Base-by-base conservation (phyloP, 2,329 filamentous ascomycete species). In the Pseudogymnoascus sp. region DNA sequence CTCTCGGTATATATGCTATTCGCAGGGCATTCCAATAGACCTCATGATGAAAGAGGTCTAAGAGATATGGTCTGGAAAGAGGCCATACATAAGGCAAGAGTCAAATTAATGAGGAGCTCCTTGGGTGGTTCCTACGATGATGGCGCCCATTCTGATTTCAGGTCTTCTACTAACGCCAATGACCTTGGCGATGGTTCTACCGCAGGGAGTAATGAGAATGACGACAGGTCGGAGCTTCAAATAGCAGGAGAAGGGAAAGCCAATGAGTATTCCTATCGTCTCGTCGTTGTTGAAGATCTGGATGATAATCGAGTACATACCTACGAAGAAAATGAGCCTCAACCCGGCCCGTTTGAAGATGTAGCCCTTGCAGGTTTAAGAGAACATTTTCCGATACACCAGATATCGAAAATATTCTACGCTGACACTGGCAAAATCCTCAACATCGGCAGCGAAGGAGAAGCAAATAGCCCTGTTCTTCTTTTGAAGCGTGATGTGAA, bases 1-100 rank as follows among this genome's bases (percentile, higher is more conserved):
- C 75, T 97, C 6, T 96, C 93, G 0, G 78, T 97, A 68, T 99
- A 97, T 75, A 97, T 97, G 92, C 82, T 97, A 0, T 99, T 97
- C 70, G 81, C 88, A 1, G 89, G 91, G 1, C 92, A 97, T 74
- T 79, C 87, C 3, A 78, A 68, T 37, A 76, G 83, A 40, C 77
- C 80, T 2, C 63, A 68, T 49, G 65, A 69, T 45, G 62, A 67
- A 43, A 67, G 70, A 7, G 66, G 61, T 38, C 62, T 66, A 40
- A 68, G 69, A 61, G 69, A 71, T 49, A 70, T 91, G 0, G 89
- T 93, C 0, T 97, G 95, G 95, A 95, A 97, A 72, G 93, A 99
- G 73, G 92, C 96, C 41, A 88, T 97, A 65, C 93, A 97, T 77
- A 99, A 97, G 74, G 90, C 92, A 16, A 85, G 87, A 40, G 86